These are phyloP conservation scores for Corrigiola litoralis DNA, from an alignment of 179 eudicot species.

Conservation along the genomic window DNA sequence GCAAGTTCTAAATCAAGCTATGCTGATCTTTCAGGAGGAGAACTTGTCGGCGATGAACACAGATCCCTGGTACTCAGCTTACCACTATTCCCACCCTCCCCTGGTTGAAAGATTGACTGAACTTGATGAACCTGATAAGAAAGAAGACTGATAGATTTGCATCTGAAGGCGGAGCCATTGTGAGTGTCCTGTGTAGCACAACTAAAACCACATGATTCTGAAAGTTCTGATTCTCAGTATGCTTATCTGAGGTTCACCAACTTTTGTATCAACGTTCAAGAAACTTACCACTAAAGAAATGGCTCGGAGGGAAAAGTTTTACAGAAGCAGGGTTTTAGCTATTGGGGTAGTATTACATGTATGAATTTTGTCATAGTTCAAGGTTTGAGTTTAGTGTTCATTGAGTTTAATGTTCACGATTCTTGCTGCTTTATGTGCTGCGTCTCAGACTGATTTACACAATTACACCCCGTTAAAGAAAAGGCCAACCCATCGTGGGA, in stretches of 20 bases:
- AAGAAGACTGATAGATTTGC: slow-evolving; percentile 38
- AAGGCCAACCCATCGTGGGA: too few species aligned
- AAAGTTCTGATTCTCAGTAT: neutral
- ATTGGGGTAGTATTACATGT: neutral
- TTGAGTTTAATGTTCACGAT: slow-evolving; percentile 5
- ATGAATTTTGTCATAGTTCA: slow-evolving; percentile 20
- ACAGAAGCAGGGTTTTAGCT: neutral
- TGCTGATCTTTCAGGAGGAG: slow-evolving; percentile 62
- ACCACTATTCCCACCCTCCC: slow-evolving; percentile 95
- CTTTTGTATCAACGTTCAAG: slow-evolving; percentile 10
- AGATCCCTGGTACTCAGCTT: slow-evolving; percentile 95
- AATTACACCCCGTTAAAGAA: too few species aligned
- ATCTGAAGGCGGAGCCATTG: neutral
- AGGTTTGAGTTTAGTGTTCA: neutral
- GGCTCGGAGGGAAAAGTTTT: slow-evolving; percentile 10
- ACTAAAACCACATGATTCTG: neutral
- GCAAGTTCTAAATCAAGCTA: neutral
- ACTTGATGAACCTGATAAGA: slow-evolving; percentile 62
- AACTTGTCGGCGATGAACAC: slow-evolving; percentile 94
- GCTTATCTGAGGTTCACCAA: slow-evolving; percentile 6
- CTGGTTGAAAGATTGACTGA: slow-evolving; percentile 89
- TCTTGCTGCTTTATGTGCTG: neutral
- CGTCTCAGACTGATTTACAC: neutral
- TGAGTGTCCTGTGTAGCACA: neutral
- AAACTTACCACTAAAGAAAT: slow-evolving; percentile 4